Percentiles rank a stretch among this genome's conserved stretches.
phyloP scores from a whole-genome alignment of 345 rosid species.

The Eucalyptus guilfoylei region DNA sequence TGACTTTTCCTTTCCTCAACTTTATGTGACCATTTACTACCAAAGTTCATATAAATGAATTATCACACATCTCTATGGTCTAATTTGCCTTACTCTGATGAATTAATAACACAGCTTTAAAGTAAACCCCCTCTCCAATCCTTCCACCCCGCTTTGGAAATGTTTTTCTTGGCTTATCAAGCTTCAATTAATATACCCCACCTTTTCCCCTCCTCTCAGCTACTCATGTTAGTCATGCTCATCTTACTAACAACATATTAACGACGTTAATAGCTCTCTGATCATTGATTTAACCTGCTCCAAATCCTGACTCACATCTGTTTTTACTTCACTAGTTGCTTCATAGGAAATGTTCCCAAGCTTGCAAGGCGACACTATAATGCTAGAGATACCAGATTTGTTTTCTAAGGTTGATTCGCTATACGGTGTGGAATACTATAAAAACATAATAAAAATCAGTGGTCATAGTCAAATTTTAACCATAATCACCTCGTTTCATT shows the following conservation, averaged over 20 bases:
- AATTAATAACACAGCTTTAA: neutral
- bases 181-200: too few relatives aligned
- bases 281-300: too few relatives aligned
- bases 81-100: neutral
- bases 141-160: neutral
- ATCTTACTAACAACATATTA: too few relatives aligned
- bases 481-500: neutral
- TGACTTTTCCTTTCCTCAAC: neutral
- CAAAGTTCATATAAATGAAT: neutral
- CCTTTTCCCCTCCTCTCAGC: too few relatives aligned
- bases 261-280: too few relatives aligned
- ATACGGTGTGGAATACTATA: neutral
- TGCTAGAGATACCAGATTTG: neutral
- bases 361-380: neutral
- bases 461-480: neutral
- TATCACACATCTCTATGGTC: neutral
- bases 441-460: neutral
- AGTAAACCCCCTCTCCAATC: neutral
- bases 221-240: too few relatives aligned
- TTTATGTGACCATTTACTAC: neutral
- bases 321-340: too few relatives aligned
- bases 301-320: too few relatives aligned
- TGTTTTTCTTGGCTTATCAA: neutral
- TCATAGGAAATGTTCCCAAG: neutral
- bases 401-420: neutral